Percentiles rank a stretch among this genome's conserved stretches.
Evolutionary conservation across 2,329 filamentous ascomycete species (phyloP).

Genomic region (Aspergillus texensis): DNA sequence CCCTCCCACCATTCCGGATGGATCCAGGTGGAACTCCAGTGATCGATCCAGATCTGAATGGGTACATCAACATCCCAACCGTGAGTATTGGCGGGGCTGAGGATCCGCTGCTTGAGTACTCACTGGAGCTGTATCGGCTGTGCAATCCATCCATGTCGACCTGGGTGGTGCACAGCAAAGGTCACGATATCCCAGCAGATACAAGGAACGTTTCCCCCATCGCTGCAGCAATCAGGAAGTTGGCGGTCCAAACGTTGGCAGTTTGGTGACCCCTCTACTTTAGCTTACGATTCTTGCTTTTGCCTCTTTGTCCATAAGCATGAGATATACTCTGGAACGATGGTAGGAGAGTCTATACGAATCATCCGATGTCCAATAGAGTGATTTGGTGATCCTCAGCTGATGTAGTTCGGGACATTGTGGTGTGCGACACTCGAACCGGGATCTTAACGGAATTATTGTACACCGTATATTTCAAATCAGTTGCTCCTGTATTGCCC

Average conservation of each 20-base stretch:
- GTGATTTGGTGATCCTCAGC: not conserved
- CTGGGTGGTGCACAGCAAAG: constrained; percentile 30
- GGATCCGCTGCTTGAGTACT: constrained; percentile 29
- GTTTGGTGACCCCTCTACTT: not conserved
- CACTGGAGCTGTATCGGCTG: constrained; percentile 26
- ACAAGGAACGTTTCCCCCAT: constrained; percentile 27
- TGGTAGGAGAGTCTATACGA: not conserved
- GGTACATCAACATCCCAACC: constrained; percentile 30
- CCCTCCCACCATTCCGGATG: constrained; percentile 35
- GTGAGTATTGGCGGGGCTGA: constrained; percentile 28
- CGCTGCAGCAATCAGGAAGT: constrained; percentile 26
- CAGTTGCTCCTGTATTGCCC: not conserved
- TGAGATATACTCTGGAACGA: not conserved
- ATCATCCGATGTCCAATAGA: not conserved
- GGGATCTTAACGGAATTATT: constrained; percentile 2
- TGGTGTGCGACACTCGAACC: not conserved
- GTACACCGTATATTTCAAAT: not conserved
- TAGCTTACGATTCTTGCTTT: not conserved
- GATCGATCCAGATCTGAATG: constrained; percentile 27
- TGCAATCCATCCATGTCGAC: constrained; percentile 24
- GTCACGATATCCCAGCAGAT: constrained; percentile 32
- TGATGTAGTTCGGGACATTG: constrained; percentile 8
- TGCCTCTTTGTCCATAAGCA: not conserved
- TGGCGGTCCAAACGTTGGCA: constrained; percentile 12
- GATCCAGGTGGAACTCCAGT: constrained; percentile 23